Evolutionary conservation across 1,139 yeast species (phyloP).

Genomic region (Pichia sp.): DNA sequence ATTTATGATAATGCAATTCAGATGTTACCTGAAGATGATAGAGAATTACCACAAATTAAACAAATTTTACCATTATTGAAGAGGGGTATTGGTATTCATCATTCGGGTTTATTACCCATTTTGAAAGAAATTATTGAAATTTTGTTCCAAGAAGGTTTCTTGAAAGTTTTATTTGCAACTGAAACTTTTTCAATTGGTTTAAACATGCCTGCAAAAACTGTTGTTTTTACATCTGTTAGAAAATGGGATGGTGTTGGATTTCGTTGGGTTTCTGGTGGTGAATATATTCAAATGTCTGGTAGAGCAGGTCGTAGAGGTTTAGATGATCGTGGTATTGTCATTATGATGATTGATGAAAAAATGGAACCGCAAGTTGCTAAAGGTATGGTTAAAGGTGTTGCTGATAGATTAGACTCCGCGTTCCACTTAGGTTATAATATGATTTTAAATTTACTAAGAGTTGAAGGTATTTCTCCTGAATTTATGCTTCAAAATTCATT

Average conservation of each 20-base stretch:
- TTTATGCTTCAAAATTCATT: slow-evolving; percentile 93
- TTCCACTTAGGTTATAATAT: slow-evolving; percentile 93
- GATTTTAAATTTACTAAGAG: slow-evolving; percentile 92
- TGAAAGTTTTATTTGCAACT: slow-evolving; percentile 93
- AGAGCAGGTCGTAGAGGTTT: slow-evolving; percentile 98
- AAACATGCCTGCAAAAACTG: slow-evolving; percentile 95
- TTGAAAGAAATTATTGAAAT: slow-evolving; percentile 95
- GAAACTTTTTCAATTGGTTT: slow-evolving; percentile 98
- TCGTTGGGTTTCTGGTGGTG: slow-evolving; percentile 99
- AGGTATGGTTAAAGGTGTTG: slow-evolving; percentile 97
- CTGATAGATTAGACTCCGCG: slow-evolving; percentile 85
- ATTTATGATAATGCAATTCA: slow-evolving; percentile 87
- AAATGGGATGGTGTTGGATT: slow-evolving; percentile 97
- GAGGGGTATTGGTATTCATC: slow-evolving; percentile 98
- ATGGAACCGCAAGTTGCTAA: slow-evolving; percentile 99
- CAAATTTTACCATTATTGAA: slow-evolving; percentile 80
- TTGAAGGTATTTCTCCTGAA: slow-evolving; percentile 97
- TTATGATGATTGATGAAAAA: slow-evolving; percentile 94
- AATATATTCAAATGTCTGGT: slow-evolving; percentile 98
- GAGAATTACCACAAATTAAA: slow-evolving; percentile 89
- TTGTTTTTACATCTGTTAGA: slow-evolving; percentile 93
- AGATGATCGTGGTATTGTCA: slow-evolving; percentile 92
- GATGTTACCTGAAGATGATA: slow-evolving; percentile 81
- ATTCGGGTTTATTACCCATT: slow-evolving; percentile 92
- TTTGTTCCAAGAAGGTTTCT: slow-evolving; percentile 90